Base-by-base conservation (phyloP, 768 basidiomycete genomes). In the Phaffia australis region DNA sequence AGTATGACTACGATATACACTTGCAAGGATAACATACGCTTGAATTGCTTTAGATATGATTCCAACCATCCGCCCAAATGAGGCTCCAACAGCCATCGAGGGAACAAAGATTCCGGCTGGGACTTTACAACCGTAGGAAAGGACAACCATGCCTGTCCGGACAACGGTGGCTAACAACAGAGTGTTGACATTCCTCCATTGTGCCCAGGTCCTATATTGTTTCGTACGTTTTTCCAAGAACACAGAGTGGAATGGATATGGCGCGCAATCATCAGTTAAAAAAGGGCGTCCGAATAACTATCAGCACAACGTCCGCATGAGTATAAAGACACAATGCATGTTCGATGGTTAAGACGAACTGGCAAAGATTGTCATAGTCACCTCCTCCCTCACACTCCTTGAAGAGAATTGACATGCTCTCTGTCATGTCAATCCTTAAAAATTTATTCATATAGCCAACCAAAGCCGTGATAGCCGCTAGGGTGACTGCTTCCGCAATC, bases 41-140 rank as follows among this genome's bases (percentile, higher is more conserved):
- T 94, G 85, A 77, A 95, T 81, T 0, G 92, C 92, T 77, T 95
- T 94, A 42, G 97, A 92, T 70, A 95, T 81, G 68, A 97, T 98
- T 0, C 95, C 95, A 21, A 99, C 79, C 91, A 98, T 95, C 49
- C 95, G 81, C 1, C 95, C 95, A 73, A 98, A 98, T 0, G 89
- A 87, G 3, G 95, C 95, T 49, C 95, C 95, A 64, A 98, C 86
- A 0, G 94, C 95, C 95, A 99, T 98, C 3, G 93, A 95, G 1
- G 95, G 95, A 0, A 99, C 89, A 71, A 99, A 99, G 71, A 99
- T 99, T 29, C 95, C 95, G 15, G 89, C 89, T 1, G 95, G 95
- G 0, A 99, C 95, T 75, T 91, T 97, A 73, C 86, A 88, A 0
- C 95, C 95, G 74, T 98, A 99, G 2, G 90, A 91, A 27, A 98